Evolutionary conservation across 768 basidiomycete species (phyloP).

Genomic region (Hebeloma cylindrosporum): DNA sequence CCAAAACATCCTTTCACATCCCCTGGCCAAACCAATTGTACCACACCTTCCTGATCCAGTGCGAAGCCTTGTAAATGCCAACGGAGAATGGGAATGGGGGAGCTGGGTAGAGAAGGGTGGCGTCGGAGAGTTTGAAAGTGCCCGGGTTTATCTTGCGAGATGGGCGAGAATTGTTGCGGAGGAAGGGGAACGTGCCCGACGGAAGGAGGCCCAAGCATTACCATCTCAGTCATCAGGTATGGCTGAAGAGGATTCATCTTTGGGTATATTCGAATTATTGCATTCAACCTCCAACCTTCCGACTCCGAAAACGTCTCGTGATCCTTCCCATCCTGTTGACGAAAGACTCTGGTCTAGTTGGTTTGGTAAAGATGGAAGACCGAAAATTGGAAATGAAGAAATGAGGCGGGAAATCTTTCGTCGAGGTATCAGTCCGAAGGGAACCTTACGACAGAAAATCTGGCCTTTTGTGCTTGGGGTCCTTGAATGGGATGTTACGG

Average conservation of each 20-base stretch:
- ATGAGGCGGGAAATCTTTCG: constrained; percentile 79
- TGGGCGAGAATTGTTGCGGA: constrained; percentile 99
- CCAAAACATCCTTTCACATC: constrained; percentile 93
- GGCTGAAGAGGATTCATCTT: constrained; percentile 65
- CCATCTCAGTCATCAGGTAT: constrained; percentile 48
- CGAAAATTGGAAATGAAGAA: constrained; percentile 63
- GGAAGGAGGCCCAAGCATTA: constrained; percentile 72
- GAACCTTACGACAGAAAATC: constrained; percentile 62
- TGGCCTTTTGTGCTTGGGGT: constrained; percentile 94
- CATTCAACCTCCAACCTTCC: constrained; percentile 79
- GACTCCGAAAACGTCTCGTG: constrained; percentile 79
- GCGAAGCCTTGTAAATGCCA: constrained; percentile 82
- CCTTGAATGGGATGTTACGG: constrained; percentile 73
- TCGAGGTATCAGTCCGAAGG: constrained; percentile 60
- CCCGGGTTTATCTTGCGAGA: constrained; percentile 90
- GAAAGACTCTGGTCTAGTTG: constrained; percentile 71
- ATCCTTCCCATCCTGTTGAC: constrained; percentile 76
- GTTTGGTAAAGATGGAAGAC: constrained; percentile 73
- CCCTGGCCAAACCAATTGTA: constrained; percentile 92
- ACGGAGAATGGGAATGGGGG: constrained; percentile 91
- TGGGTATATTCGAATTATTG: constrained; percentile 87
- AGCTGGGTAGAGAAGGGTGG: constrained; percentile 93
- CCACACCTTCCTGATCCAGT: constrained; percentile 97
- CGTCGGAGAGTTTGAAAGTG: constrained; percentile 95
- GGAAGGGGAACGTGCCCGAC: constrained; percentile 89